A percentile compares a stretch with the other conserved stretches of the same genome.
phyloP scores from a whole-genome alignment of 2,329 filamentous ascomycete species.

The Pseudophaeomoniella oleicola region DNA sequence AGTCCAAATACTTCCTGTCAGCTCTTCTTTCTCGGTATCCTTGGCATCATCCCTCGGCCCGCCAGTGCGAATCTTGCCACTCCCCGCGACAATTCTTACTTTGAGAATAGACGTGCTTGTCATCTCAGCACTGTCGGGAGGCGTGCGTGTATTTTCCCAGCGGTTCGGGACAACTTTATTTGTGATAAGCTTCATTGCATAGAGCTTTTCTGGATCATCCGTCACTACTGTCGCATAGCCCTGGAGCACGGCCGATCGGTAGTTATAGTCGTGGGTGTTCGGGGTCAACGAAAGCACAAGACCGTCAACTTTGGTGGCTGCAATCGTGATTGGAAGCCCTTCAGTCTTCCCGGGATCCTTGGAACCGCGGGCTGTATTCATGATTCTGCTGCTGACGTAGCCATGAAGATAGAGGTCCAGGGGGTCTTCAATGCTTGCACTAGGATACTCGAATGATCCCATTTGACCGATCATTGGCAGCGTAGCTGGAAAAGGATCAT shows the following conservation, averaged over 20 bases:
- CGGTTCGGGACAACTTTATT: constrained; percentile 55
- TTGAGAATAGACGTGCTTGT: constrained; percentile 58
- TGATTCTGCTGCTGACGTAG: constrained; percentile 65
- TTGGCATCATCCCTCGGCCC: constrained; percentile 46
- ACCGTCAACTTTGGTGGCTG: constrained; percentile 63
- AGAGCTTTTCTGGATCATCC: constrained; percentile 55
- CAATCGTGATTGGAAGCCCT: constrained; percentile 57
- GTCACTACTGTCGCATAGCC: constrained; percentile 57
- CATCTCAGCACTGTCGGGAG: constrained; percentile 61
- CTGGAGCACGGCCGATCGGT: constrained; percentile 65
- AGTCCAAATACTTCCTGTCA: constrained; percentile 40
- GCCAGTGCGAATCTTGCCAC: constrained; percentile 59
- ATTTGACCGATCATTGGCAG: constrained; percentile 80
- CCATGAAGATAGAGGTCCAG: constrained; percentile 72
- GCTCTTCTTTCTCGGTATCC: constrained; percentile 34
- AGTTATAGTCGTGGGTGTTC: constrained; percentile 74
- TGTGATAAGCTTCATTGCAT: constrained; percentile 66
- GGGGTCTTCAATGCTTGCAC: constrained; percentile 45
- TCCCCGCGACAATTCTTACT: constrained; percentile 54
- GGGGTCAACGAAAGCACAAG: constrained; percentile 67
- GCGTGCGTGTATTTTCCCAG: constrained; percentile 54
- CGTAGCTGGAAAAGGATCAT: constrained; percentile 57
- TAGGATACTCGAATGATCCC: constrained; percentile 53
- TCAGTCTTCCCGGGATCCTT: constrained; percentile 17
- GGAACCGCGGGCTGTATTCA: constrained; percentile 43